Evolutionary conservation across 495 filamentous ascomycete genomes (phyloP), one percentile per base, ranked within the genome.

Genomic region (Halenospora varia): DNA sequence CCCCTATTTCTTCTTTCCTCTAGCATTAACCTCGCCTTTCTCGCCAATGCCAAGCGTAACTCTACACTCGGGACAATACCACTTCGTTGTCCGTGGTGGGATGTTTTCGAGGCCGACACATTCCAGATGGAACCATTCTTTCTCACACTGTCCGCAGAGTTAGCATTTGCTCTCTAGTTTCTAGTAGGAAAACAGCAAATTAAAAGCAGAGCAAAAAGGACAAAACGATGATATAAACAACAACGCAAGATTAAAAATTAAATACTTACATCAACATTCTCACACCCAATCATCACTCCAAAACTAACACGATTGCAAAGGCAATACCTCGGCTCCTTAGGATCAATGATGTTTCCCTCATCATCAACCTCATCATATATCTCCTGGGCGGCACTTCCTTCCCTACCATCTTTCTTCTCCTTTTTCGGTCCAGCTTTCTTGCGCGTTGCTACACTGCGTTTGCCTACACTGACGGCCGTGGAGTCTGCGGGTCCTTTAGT

Each of bases 201-300:
- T 19, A 57, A 47, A 19, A 35, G 25, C 11, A 20, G 39, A 10
- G 56, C 53, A 35, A 55, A 55, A 54, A 41, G 47, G 22, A 59
- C 25, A 58, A 26, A 22, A 9, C 1, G 23, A 40, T n/a, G 6
- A 53, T 2, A 41, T 15, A 53, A 10, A 25, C 9, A 24, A 9
- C 18, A 13, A 49, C n/a, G n/a, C 10, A 19, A 25, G 47, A 19
- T n/a, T 24, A 6, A 20, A 25, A n/a, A 49, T 10, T 10, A 61
- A 48, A 57, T 60, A 79, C 90, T 83, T 77, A 96, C 92, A 77
- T 95, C 85, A 53, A 75, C 73, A 66, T 95, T 96, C 64, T 97
- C 94, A 65, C 94, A 98, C 62, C 86, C 85, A 66, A 98, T 92
- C 94, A 98, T 98, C 23, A 83, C 87, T 50, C 94, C 94, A 68